Evolutionary conservation across 2,329 filamentous ascomycete genomes (phyloP).

Genomic region (Penicillium sclerotiorum): DNA sequence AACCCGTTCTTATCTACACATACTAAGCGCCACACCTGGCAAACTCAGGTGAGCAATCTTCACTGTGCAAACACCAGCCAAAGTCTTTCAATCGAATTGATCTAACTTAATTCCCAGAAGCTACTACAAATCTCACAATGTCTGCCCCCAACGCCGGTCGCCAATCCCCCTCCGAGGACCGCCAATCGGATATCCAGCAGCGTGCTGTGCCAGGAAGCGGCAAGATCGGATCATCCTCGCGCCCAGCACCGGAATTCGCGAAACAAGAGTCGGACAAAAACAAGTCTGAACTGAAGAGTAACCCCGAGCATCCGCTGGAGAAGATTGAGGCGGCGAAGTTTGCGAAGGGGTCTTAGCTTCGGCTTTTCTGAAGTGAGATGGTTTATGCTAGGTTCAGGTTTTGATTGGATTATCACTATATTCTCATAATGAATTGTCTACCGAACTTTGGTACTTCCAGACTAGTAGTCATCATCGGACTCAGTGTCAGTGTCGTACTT

Average conservation of each 20-base stretch:
- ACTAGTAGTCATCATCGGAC: no score
- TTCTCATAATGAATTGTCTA: no score
- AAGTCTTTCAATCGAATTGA: neutral
- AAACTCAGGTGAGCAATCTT: neutral
- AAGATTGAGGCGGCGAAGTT: constrained; percentile 41
- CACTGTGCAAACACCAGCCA: neutral
- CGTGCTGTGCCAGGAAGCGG: constrained; percentile 61
- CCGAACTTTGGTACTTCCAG: no score
- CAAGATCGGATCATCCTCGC: constrained; percentile 47
- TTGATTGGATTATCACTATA: no score
- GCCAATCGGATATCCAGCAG: constrained; percentile 66
- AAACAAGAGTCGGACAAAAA: constrained; percentile 30
- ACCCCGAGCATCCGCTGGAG: constrained; percentile 46
- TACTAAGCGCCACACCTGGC: neutral
- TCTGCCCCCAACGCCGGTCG: constrained; percentile 67
- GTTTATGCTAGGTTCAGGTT: neutral
- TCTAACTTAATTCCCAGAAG: neutral
- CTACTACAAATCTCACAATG: constrained; percentile 53
- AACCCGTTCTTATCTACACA: no score
- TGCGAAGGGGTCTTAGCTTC: neutral
- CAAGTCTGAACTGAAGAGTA: constrained; percentile 39
- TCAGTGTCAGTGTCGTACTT: no score
- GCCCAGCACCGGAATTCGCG: constrained; percentile 12
- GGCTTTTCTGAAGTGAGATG: neutral
- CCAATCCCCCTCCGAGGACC: constrained; percentile 75